Conservation (phyloP, 1,284 basidiomycete genomes). For the Coniferiporia sulphurascens region DNA sequence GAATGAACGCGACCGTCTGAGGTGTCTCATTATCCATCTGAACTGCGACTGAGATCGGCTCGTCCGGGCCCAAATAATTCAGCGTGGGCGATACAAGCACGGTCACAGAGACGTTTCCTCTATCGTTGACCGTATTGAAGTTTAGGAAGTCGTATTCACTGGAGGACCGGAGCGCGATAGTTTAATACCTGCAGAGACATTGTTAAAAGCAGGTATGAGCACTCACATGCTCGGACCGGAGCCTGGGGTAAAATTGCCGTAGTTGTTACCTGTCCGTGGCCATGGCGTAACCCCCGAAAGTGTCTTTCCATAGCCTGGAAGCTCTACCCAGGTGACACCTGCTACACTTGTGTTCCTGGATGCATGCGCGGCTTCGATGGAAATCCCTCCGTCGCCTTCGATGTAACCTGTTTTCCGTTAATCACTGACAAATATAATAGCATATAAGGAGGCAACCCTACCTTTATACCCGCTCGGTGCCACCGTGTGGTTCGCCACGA, state of each 20-base stretch:
- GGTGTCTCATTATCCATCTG: constrained; percentile 46
- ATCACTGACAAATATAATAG: not conserved
- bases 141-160: constrained; percentile 66
- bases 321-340: constrained; percentile 51
- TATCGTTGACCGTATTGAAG: constrained; percentile 43
- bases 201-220: too few species aligned
- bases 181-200: too few species aligned
- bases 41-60: constrained; percentile 52
- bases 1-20: constrained; percentile 48
- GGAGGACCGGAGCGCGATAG: constrained; percentile 28
- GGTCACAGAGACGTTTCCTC: constrained; percentile 42
- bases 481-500: constrained; percentile 6
- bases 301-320: constrained; percentile 55
- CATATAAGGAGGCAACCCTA: not conserved
- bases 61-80: constrained; percentile 50
- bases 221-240: constrained; percentile 55
- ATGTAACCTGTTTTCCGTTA: constrained; percentile 41
- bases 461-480: constrained; percentile 11
- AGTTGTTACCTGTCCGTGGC: constrained; percentile 47
- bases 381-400: constrained; percentile 57
- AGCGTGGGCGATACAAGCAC: constrained; percentile 55
- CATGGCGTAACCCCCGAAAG: constrained; percentile 57
- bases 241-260: constrained; percentile 53
- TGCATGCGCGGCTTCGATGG: constrained; percentile 60
- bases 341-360: constrained; percentile 46